These are phyloP conservation scores for Phoma herbarum DNA, from an alignment of 2,329 filamentous ascomycete species.

Conservation along the genomic window DNA sequence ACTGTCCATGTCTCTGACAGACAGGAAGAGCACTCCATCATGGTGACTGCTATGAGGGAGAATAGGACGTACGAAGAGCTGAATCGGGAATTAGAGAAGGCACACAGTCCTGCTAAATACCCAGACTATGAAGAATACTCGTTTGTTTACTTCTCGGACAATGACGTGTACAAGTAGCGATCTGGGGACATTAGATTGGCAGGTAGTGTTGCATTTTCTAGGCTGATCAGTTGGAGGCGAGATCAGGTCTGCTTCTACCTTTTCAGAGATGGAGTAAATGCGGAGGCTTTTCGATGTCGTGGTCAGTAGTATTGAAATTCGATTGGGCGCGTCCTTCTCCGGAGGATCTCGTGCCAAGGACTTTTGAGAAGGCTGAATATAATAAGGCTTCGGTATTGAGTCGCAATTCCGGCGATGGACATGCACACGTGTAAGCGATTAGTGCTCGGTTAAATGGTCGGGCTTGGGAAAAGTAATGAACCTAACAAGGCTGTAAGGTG, in stretches of 20 bases:
- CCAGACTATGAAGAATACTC: not conserved
- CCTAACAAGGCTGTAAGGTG: not conserved
- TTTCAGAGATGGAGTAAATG: not conserved
- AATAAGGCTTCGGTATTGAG: not conserved
- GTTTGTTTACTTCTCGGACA: not conserved
- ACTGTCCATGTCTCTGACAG: no score
- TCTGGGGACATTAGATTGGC: no score
- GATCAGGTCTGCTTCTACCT: not conserved
- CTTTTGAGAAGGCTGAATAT: not conserved
- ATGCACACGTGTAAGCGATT: not conserved
- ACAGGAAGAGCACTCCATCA: no score
- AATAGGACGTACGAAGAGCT: no score
- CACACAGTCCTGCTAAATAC: no score
- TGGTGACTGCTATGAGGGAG: no score
- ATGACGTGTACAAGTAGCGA: not conserved
- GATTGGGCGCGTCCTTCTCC: not conserved
- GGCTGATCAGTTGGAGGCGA: not conserved
- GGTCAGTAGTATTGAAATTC: no score
- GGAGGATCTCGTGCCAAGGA: not conserved
- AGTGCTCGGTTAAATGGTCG: not conserved
- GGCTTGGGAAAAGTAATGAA: not conserved
- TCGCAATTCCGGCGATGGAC: not conserved
- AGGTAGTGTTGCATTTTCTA: not conserved
- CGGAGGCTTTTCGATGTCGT: not conserved
- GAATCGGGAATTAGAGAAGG: no score